Base-by-base conservation (phyloP, 2,329 filamentous ascomycete genomes). In the Biscogniauxia mediterranea region DNA sequence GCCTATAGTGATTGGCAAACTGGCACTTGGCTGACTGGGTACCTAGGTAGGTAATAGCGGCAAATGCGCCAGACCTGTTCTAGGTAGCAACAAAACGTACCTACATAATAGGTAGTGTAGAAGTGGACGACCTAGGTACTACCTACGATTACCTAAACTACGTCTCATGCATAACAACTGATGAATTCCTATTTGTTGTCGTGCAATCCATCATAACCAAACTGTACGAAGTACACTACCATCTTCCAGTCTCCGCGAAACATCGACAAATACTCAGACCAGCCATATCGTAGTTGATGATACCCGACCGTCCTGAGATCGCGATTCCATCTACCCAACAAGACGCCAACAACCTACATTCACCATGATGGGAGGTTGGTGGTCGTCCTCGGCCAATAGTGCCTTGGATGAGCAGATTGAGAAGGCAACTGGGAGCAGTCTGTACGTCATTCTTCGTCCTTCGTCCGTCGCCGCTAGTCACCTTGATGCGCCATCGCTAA, bases 381-480 rank as follows among this genome's bases (percentile, higher is more conserved):
- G 94, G 94, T 98, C 96, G 76, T 91, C 90, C 69, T 94, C 92
- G 75, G 86, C 89, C 78, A 92, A 92, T 77, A 91, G 89, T 74
- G 92, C 93, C 79, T 85, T 99, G 78, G 95, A 99, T 78, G 93
- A 97, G 80, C 95, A 98, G 84, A 90, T 99, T 73, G 94, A 97
- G 76, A 92, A 90, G 77, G 95, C 95, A 57, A 99, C 95, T 17
- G 89, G 91, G 68, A 97, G 92, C 74, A 98, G 93, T 78, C 83
- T 99, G 90, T 97, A 86, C 65, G 89, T 60, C 59, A 65, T 49
- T 17, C 38, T 23, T 38, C 46, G n/a, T 42, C 28, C 28, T 53
- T n/a, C 52, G 19, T 38, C 54, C 32, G 38, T 7, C 32, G 25
- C 19, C 32, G 23, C 17, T n/a, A 13, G 38, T 61, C 62, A 56